A percentile compares a stretch with the other conserved stretches of the same genome.
These are phyloP conservation scores for Coemansia sp. DNA, from an alignment of 192 early-diverging fungal genomes.

Conservation along the genomic window DNA sequence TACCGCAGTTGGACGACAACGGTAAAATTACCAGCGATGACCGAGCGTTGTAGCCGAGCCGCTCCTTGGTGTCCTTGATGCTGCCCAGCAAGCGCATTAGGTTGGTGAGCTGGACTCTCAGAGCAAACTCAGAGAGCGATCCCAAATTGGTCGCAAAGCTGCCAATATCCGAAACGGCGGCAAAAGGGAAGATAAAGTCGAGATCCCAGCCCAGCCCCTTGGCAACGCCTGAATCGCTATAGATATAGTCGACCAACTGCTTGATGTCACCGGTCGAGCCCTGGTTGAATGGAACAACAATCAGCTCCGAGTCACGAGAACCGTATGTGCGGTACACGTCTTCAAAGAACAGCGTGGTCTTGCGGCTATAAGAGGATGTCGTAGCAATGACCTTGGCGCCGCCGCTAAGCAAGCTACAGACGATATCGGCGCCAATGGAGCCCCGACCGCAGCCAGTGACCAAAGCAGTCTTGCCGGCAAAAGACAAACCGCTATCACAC, in stretches of 20 bases:
- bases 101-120: constrained; percentile 94
- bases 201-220: constrained; percentile 88
- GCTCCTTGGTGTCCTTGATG: constrained; percentile 82
- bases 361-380: constrained; percentile 79
- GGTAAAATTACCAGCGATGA: constrained; percentile 88
- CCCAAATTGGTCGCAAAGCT: constrained; percentile 83
- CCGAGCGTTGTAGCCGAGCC: constrained; percentile 74
- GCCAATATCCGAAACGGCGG: constrained; percentile 87
- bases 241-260: constrained; percentile 85
- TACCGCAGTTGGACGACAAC: constrained; percentile 94
- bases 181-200: constrained; percentile 93
- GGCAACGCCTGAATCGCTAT: constrained; percentile 57
- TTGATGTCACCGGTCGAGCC: constrained; percentile 80
- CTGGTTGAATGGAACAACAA: constrained; percentile 94
- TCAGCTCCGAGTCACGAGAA: constrained; percentile 77
- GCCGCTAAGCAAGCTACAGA: constrained; percentile 86
- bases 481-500: constrained; percentile 76
- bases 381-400: constrained; percentile 90
- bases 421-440: constrained; percentile 87
- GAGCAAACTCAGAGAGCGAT: constrained; percentile 85
- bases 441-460: constrained; percentile 89
- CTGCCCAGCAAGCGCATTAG: constrained; percentile 82
- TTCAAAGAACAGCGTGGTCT: constrained; percentile 82
- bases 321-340: constrained; percentile 85
- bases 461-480: constrained; percentile 77